phyloP scores from a whole-genome alignment of 2,329 filamentous ascomycete genomes.

The Talaromyces albobiverticillius region DNA sequence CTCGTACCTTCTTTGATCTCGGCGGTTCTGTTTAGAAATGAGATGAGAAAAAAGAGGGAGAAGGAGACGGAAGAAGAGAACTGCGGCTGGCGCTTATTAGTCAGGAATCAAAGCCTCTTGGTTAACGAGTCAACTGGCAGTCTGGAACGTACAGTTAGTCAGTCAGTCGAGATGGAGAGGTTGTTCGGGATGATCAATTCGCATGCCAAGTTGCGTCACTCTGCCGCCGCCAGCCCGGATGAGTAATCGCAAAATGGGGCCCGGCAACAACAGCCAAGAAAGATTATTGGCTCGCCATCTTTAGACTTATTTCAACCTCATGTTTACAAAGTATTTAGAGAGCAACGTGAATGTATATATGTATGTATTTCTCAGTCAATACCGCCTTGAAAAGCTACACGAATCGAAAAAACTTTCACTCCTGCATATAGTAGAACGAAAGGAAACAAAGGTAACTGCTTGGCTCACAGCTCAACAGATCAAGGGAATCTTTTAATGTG shows the following conservation, averaged over 20 bases:
- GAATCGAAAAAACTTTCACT: too few relatives aligned
- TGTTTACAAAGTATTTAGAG: neutral
- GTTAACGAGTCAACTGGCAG: too few relatives aligned
- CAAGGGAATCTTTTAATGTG: slow-evolving; percentile 3
- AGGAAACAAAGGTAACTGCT: neutral
- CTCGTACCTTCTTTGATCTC: slow-evolving; percentile 10
- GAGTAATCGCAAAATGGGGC: too few relatives aligned
- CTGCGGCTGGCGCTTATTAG: neutral
- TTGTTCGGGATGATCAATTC: neutral
- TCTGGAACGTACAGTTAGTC: too few relatives aligned
- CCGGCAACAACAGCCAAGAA: too few relatives aligned
- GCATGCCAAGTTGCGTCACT: slow-evolving; percentile 8
- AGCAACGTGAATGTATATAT: neutral
- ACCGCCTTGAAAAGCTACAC: neutral
- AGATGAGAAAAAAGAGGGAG: neutral
- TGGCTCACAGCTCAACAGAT: neutral
- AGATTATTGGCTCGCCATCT: too few relatives aligned
- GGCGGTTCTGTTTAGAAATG: neutral
- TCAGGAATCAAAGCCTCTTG: too few relatives aligned
- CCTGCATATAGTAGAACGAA: neutral
- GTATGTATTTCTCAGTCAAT: neutral
- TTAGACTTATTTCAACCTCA: neutral
- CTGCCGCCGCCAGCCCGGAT: neutral
- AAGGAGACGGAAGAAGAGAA: neutral
- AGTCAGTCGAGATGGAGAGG: too few relatives aligned